Percentiles rank a stretch among this genome's conserved stretches.
Conservation (phyloP, 116 monocot genomes). For the Cymodocea nodosa region DNA sequence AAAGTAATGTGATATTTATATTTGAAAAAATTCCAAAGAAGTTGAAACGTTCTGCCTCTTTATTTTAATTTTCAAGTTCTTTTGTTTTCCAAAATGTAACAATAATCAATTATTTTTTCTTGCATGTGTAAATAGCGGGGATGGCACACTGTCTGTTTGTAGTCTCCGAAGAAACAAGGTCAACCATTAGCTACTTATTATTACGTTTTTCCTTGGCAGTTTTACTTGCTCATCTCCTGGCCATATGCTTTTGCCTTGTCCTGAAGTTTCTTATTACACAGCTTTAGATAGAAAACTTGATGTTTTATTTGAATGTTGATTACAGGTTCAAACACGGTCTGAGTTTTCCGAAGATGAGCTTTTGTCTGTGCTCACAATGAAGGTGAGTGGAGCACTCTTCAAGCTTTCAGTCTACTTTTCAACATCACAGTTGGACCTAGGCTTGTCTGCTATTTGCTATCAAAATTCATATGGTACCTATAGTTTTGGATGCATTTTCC, state of each 20-base stretch:
- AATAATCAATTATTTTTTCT: neutral
- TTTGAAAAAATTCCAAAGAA: neutral
- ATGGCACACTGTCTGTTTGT: conserved; percentile 81
- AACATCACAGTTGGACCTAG: too few species aligned
- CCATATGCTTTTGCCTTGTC: neutral
- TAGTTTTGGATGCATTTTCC: too few species aligned
- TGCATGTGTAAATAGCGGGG: conserved; percentile 49
- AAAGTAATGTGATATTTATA: too few species aligned
- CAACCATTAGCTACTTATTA: neutral
- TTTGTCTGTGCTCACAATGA: conserved; percentile 73
- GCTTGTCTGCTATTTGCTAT: too few species aligned
- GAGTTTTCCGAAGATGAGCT: conserved; percentile 95
- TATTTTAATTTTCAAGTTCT: neutral
- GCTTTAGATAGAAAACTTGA: too few species aligned
- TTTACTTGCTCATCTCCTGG: neutral
- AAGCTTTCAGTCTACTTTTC: neutral
- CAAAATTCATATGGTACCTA: too few species aligned
- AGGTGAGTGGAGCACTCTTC: conserved; percentile 25
- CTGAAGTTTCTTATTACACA: too few species aligned
- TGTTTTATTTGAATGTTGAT: neutral
- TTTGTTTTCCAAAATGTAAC: neutral
- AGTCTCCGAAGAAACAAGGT: conserved; percentile 83
- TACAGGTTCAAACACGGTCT: conserved; percentile 50
- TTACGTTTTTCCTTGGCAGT: neutral
- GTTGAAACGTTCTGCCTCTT: neutral